Conservation (phyloP, 108 stramenopile genomes). For the Bacterosira constricta region DNA sequence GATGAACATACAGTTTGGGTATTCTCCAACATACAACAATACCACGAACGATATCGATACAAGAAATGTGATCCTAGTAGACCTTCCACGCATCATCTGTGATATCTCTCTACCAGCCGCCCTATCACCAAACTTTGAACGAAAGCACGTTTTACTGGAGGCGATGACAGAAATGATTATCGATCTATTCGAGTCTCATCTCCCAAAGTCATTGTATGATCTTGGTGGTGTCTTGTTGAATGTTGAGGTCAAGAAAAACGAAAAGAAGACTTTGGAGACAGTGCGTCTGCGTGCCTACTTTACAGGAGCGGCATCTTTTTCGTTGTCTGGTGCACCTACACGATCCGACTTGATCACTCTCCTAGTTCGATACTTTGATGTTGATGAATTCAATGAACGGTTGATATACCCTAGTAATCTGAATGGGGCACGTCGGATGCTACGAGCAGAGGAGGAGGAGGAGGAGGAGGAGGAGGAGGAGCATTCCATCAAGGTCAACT, state of each 20-base stretch:
- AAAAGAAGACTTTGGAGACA: not conserved
- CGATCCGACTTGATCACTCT: constrained; percentile 15
- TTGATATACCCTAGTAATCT: constrained; percentile 19
- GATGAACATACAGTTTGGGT: not conserved
- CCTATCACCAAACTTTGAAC: constrained; percentile 14
- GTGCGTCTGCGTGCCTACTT: constrained; percentile 34
- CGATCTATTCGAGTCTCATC: constrained; percentile 20
- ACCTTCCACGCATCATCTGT: constrained; percentile 35
- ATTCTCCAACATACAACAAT: not conserved
- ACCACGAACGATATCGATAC: not conserved
- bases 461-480: not conserved
- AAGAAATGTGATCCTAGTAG: constrained; percentile 5
- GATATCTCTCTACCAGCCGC: constrained; percentile 23
- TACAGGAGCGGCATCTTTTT: constrained; percentile 28
- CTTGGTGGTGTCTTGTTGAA: constrained; percentile 24
- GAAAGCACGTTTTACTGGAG: constrained; percentile 29
- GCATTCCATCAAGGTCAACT: constrained; percentile 24
- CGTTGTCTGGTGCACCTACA: constrained; percentile 10
- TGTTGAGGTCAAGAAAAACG: not conserved
- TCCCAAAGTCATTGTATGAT: constrained; percentile 18
- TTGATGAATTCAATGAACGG: constrained; percentile 21
- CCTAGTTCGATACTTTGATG: constrained; percentile 28
- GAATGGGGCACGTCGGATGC: too few relatives aligned
- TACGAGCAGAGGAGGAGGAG: not conserved
- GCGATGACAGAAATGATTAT: constrained; percentile 36